Evolutionary conservation across 305 asterid species (phyloP).

Genomic region (Nicotiana rustica): DNA sequence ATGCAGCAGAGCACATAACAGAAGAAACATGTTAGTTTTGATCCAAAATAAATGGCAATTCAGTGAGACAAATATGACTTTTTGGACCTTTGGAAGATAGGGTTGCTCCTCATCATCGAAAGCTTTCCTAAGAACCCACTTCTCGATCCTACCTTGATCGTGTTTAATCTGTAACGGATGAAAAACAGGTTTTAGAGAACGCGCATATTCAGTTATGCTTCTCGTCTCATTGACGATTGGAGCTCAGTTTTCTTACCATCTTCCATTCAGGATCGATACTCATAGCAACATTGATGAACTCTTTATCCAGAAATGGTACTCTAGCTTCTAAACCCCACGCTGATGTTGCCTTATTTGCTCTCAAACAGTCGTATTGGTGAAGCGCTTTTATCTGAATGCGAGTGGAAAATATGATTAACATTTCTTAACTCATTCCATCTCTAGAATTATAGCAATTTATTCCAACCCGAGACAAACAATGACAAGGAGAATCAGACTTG

Average conservation of each 20-base stretch:
- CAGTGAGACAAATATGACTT: background rate
- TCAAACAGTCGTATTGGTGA: constrained; percentile 89
- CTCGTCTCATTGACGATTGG: background rate
- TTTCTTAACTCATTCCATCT: background rate
- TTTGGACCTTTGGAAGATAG: constrained; percentile 86
- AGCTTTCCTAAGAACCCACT: constrained; percentile 94
- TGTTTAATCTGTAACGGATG: constrained; percentile 66
- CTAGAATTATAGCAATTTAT: background rate
- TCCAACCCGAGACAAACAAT: background rate
- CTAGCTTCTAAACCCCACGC: constrained; percentile 99
- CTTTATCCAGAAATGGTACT: constrained; percentile 90
- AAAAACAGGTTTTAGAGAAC: constrained; percentile 1
- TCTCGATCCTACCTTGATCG: constrained; percentile 82
- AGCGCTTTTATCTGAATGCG: constrained; percentile 85
- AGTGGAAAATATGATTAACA: constrained; percentile 13
- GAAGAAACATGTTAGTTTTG: constrained; percentile 3
- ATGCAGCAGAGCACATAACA: constrained; percentile 63
- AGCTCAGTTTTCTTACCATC: constrained; percentile 56
- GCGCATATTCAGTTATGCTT: background rate
- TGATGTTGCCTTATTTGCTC: constrained; percentile 95
- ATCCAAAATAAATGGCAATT: background rate
- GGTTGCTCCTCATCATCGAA: constrained; percentile 92
- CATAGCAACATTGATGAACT: constrained; percentile 86
- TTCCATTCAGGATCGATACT: constrained; percentile 91
- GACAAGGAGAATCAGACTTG: background rate